Evolutionary conservation across 129 eudicot genomes (phyloP), one percentile per base, ranked within the genome.

Genomic region (Flaveria linearis): DNA sequence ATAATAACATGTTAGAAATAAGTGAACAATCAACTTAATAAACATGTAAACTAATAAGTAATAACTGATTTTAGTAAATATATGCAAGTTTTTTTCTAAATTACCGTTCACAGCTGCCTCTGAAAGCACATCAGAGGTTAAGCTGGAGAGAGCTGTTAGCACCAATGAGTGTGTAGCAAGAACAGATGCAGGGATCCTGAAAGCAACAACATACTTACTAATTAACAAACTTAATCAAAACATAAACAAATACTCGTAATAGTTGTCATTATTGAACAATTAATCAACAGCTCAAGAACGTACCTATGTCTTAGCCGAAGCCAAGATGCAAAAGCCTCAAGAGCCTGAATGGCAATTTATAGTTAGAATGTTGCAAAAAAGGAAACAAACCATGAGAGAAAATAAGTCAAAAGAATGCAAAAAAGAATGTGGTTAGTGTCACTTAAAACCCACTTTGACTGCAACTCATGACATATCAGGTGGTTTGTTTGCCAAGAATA

Each of bases 321-420:
- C 97, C 99, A 95, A 72, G 99, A 95, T 68, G 99, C 91, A 86
- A 95, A 95, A 64, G 97, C 99, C 89, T 95, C 99, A 43, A 95
- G 90, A 73, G 89, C 99, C 99, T 95, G 97, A 53, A 58, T 56
- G 41, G 33, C 16, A 45, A 58, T 45, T 72, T 49, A 83, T 71
- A 28, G 50, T 69, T 55, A 80, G 58, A 75, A 78, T 11, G 50
- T 25, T 80, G 75, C 50, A 43, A 22, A 22, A 74, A 55, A 30
- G 64, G 57, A 76, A 28, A 61, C 18, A 10, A 69, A 56, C 15
- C 9, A 20, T 25, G 82, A 61, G 56, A 66, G 49, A 25, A 66
- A 81, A 55, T 33, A 22, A 58, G 9, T 58, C 47, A 67, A 17
- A 68, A 30, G 20, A 16, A 58, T 22, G 51, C 51, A 72, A 53